These are phyloP conservation scores for Colletotrichum endophyticum DNA, from an alignment of 2,329 filamentous ascomycete species.

Conservation along the genomic window DNA sequence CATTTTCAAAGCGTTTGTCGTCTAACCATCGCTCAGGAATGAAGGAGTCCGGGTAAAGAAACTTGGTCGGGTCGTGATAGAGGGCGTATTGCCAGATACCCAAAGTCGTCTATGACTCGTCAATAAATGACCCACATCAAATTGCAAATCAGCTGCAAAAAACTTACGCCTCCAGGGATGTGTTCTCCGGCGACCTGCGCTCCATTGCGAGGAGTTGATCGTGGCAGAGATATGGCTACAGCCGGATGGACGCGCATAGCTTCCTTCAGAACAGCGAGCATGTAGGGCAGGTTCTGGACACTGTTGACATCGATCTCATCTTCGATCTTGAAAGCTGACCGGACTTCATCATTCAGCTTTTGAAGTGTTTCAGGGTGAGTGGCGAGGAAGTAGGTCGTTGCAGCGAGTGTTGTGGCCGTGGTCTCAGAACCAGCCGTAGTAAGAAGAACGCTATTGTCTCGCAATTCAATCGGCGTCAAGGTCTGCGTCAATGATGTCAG, in stretches of 20 bases:
- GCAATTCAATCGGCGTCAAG: not conserved
- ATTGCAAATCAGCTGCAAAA: not conserved
- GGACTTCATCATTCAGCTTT: slow-evolving; percentile 42
- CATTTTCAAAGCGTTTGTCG: slow-evolving; percentile 15
- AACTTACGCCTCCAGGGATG: slow-evolving; percentile 36
- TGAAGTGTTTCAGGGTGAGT: slow-evolving; percentile 31
- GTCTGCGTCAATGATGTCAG: slow-evolving; percentile 19
- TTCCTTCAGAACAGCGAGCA: slow-evolving; percentile 46
- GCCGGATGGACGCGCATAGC: slow-evolving; percentile 39
- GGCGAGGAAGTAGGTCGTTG: slow-evolving; percentile 42
- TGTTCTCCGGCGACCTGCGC: slow-evolving; percentile 31
- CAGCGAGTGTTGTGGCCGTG: slow-evolving; percentile 46
- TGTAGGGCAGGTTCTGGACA: slow-evolving; percentile 36
- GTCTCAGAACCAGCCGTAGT: slow-evolving; percentile 48
- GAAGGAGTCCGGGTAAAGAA: slow-evolving; percentile 47
- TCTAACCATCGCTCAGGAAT: slow-evolving; percentile 51
- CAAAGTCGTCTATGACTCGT: slow-evolving; percentile 36
- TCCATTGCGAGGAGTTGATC: slow-evolving; percentile 34
- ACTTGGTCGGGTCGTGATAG: slow-evolving; percentile 47
- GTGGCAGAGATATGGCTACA: slow-evolving; percentile 22
- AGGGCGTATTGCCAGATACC: slow-evolving; percentile 48
- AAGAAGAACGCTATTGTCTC: slow-evolving; percentile 21
- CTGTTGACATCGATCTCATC: slow-evolving; percentile 40
- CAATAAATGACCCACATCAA: not conserved
- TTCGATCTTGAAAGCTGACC: slow-evolving; percentile 35